These are phyloP conservation scores for Apiospora pterosperma DNA, from an alignment of 2,329 filamentous ascomycete genomes.

Conservation along the genomic window DNA sequence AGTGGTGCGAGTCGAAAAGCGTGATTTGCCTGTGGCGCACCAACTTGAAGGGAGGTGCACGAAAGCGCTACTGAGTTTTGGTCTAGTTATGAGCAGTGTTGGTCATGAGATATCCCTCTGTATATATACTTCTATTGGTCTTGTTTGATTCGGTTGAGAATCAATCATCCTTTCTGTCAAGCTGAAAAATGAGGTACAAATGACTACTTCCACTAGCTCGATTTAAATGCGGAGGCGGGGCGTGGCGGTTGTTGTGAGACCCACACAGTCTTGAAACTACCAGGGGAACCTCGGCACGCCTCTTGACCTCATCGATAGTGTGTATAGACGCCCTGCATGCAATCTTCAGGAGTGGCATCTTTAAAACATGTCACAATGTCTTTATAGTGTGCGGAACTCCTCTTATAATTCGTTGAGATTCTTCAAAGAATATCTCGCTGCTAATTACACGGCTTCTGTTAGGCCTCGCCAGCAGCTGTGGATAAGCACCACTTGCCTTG, in stretches of 20 bases:
- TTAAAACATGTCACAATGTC: not conserved
- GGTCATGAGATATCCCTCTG: not conserved
- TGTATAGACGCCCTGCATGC: not conserved
- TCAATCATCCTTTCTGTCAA: no score
- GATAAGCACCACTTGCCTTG: not conserved
- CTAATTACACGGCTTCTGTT: not conserved
- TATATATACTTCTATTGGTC: not conserved
- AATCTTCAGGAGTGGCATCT: rapidly evolving
- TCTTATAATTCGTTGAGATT: not conserved
- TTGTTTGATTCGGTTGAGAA: not conserved
- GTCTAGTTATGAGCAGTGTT: not conserved
- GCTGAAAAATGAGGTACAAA: no score
- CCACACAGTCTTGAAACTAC: not conserved
- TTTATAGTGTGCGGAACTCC: not conserved
- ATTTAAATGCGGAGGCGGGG: not conserved
- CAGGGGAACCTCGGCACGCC: not conserved
- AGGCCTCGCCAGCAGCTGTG: not conserved
- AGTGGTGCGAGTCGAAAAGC: constrained; percentile 86
- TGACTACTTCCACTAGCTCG: not conserved
- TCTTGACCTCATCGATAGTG: not conserved
- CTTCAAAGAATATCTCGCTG: not conserved
- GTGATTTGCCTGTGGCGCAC: constrained; percentile 78
- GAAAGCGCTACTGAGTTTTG: constrained; percentile 42
- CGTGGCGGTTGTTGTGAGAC: not conserved
- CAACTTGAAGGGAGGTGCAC: constrained; percentile 47